These are phyloP conservation scores for Chlorokybus atmophyticus DNA, from an alignment of 139 green algal species.

Conservation along the genomic window DNA sequence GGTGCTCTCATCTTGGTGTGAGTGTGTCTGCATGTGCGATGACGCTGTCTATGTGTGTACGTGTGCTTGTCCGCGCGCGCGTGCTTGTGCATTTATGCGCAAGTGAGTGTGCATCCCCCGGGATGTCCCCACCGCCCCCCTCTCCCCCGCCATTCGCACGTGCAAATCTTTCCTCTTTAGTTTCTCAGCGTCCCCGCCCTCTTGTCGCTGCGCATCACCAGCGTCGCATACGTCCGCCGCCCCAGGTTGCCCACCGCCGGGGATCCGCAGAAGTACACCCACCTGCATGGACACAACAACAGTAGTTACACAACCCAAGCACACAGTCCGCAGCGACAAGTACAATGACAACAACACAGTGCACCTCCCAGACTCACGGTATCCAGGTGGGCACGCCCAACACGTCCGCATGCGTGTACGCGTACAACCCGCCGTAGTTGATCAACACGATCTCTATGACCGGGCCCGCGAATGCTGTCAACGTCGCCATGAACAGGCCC, in stretches of 20 bases:
- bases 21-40: too few relatives aligned
- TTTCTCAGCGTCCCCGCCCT: too few relatives aligned
- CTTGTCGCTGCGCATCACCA: too few relatives aligned
- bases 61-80: too few relatives aligned
- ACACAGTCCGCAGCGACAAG: neutral
- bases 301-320: neutral
- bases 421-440: slow-evolving; percentile 15
- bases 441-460: slow-evolving; percentile 21
- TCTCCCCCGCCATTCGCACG: too few relatives aligned
- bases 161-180: too few relatives aligned
- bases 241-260: slow-evolving; percentile 18
- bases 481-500: slow-evolving; percentile 8
- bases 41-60: too few relatives aligned
- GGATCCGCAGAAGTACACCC: slow-evolving; percentile 18
- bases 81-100: too few relatives aligned
- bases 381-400: slow-evolving; percentile 22
- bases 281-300: slow-evolving; percentile 2
- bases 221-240: too few relatives aligned
- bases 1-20: too few relatives aligned
- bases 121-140: too few relatives aligned
- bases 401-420: slow-evolving; percentile 15
- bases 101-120: too few relatives aligned
- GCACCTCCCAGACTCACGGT: slow-evolving; percentile 8
- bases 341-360: neutral
- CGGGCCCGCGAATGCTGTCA: slow-evolving; percentile 12